Conservation (phyloP, 1,284 basidiomycete genomes). For the Apiotrichum brassicae region DNA sequence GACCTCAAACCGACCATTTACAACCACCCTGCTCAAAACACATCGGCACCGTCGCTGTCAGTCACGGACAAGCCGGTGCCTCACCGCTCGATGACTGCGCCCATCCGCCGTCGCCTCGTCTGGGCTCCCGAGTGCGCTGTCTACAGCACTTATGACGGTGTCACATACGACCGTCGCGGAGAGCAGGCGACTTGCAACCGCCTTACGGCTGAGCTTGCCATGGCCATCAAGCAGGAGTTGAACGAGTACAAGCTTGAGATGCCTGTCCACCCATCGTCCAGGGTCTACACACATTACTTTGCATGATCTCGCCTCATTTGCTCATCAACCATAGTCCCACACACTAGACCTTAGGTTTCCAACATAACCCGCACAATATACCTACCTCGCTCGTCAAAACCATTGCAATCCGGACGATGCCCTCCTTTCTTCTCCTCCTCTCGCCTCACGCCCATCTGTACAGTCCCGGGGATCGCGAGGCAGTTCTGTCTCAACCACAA, state of each 20-base stretch:
- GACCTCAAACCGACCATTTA: constrained; percentile 18
- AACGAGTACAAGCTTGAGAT: constrained; percentile 98
- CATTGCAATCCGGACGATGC: not conserved
- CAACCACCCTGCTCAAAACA: constrained; percentile 28
- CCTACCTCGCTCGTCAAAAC: not conserved
- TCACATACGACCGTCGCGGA: constrained; percentile 86
- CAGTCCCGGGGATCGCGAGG: not conserved
- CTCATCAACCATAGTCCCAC: not conserved
- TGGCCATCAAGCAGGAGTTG: constrained; percentile 91
- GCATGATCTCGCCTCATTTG: constrained; percentile 39
- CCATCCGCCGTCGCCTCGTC: constrained; percentile 57
- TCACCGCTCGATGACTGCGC: constrained; percentile 33
- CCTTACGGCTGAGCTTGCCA: constrained; percentile 85
- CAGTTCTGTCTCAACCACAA: constrained; percentile 1
- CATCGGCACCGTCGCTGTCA: constrained; percentile 79
- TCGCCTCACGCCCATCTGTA: not conserved
- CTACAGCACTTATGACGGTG: constrained; percentile 88
- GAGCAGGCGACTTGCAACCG: constrained; percentile 96
- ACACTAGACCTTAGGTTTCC: not conserved
- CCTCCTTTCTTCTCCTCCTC: not conserved
- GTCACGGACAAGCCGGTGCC: constrained; percentile 47
- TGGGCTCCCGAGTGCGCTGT: constrained; percentile 90
- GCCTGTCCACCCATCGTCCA: constrained; percentile 85
- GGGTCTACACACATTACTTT: constrained; percentile 68
- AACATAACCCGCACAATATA: not conserved